Percentiles rank a stretch among this genome's conserved stretches.
Conservation (phyloP, 257 asterid species). For the Marsdenia floribunda region DNA sequence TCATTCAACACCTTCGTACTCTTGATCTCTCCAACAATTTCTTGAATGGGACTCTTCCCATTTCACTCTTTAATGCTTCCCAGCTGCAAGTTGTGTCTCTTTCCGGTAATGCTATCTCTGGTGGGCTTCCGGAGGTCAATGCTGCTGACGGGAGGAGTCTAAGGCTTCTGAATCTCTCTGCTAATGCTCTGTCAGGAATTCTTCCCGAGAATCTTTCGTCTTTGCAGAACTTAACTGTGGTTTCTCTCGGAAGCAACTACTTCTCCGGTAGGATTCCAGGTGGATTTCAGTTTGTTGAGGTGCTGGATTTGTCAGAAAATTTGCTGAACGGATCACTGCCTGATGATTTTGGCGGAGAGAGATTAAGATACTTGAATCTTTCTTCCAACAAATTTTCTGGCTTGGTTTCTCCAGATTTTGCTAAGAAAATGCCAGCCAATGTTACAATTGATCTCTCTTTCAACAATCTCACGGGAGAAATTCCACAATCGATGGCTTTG, state of each 20-base stretch:
- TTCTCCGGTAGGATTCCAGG: slow-evolving; percentile 53
- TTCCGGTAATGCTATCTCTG: slow-evolving; percentile 46
- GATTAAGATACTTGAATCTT: slow-evolving; percentile 58
- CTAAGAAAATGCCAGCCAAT: slow-evolving; percentile 46
- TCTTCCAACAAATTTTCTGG: slow-evolving; percentile 77
- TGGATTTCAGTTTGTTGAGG: slow-evolving; percentile 38
- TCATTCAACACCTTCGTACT: slow-evolving; percentile 47
- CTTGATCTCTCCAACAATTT: slow-evolving; percentile 69
- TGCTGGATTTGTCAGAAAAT: slow-evolving; percentile 63
- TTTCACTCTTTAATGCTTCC: slow-evolving; percentile 56
- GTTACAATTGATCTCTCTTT: slow-evolving; percentile 68
- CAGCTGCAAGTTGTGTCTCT: slow-evolving; percentile 49
- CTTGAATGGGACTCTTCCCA: slow-evolving; percentile 65
- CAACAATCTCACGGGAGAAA: slow-evolving; percentile 72
- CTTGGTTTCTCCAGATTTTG: slow-evolving; percentile 45
- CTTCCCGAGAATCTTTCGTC: slow-evolving; percentile 40
- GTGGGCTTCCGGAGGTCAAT: slow-evolving; percentile 35
- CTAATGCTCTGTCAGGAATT: slow-evolving; percentile 50
- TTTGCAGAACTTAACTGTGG: slow-evolving; percentile 34
- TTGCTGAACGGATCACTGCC: slow-evolving; percentile 67
- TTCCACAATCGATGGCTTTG: slow-evolving; percentile 49
- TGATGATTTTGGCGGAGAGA: slow-evolving; percentile 54
- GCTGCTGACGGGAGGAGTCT: slow-evolving; percentile 21
- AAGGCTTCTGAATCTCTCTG: slow-evolving; percentile 49
- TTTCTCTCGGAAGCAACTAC: slow-evolving; percentile 52